phyloP scores from a whole-genome alignment of 2,329 filamentous ascomycete genomes.

The Sclerotinia sclerotiorum region DNA sequence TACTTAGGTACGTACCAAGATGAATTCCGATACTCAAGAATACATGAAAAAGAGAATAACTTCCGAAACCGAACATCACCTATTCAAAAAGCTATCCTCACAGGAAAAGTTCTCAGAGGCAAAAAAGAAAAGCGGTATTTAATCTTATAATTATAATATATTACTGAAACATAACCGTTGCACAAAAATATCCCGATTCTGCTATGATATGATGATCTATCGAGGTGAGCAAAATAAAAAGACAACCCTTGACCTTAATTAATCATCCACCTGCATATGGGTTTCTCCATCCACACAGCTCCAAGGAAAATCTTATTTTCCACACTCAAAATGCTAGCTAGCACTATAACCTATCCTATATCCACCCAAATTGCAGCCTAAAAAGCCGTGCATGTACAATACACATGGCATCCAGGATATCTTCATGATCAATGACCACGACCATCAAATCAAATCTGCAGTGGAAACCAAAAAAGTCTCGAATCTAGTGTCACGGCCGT shows the following conservation, averaged over 20 bases:
- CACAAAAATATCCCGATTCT: background rate
- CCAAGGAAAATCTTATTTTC: no score
- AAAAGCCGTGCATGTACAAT: background rate
- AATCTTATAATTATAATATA: no score
- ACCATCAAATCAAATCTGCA: background rate
- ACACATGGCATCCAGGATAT: slow-evolving; percentile 5
- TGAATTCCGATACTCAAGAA: background rate
- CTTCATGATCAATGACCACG: background rate
- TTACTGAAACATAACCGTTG: background rate
- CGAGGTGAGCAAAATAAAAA: background rate
- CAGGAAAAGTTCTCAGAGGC: background rate
- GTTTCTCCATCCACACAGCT: background rate
- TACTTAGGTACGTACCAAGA: background rate
- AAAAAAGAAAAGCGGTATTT: background rate
- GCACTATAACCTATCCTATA: background rate
- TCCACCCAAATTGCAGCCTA: slow-evolving; percentile 13
- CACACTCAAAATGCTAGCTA: background rate
- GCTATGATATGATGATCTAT: background rate
- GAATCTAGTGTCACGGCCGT: background rate
- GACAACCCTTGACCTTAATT: no score
- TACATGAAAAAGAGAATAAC: background rate
- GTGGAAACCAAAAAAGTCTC: background rate
- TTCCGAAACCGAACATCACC: background rate
- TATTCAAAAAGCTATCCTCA: background rate
- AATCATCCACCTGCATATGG: background rate